A percentile compares a stretch with the other conserved stretches of the same genome.
These are phyloP conservation scores for Phytophthora tubulina DNA, from an alignment of 352 stramenopile genomes.

Conservation along the genomic window DNA sequence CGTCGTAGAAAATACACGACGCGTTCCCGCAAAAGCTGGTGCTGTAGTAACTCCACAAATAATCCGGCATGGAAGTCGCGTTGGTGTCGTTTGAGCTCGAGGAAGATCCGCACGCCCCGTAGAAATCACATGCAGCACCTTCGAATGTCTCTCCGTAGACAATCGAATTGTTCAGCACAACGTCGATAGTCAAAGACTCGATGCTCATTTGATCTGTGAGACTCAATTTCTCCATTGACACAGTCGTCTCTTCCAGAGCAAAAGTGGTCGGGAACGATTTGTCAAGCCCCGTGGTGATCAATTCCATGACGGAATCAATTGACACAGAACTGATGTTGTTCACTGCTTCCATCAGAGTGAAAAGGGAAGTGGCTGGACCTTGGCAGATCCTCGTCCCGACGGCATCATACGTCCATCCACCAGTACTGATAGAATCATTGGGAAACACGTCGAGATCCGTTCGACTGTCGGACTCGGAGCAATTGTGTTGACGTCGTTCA, in stretches of 20 bases:
- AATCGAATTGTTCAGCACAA: constrained; percentile 30
- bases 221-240: constrained; percentile 38
- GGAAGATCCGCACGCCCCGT: constrained; percentile 5
- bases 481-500: constrained; percentile 44
- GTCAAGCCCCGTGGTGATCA: constrained; percentile 37
- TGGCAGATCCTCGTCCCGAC: constrained; percentile 54
- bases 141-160: constrained; percentile 34
- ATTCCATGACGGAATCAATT: constrained; percentile 30
- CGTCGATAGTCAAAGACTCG: constrained; percentile 42
- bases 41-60: constrained; percentile 37
- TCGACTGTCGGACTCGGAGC: constrained; percentile 47
- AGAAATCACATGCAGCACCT: constrained; percentile 19
- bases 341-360: constrained; percentile 41
- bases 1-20: constrained; percentile 51
- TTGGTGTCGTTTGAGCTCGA: constrained; percentile 13
- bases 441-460: constrained; percentile 34
- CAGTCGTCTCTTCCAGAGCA: constrained; percentile 33
- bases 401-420: constrained; percentile 39
- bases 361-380: constrained; percentile 45
- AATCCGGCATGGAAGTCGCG: constrained; percentile 22
- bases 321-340: constrained; percentile 20
- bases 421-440: constrained; percentile 14
- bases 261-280: constrained; percentile 44
- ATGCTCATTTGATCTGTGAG: constrained; percentile 41
- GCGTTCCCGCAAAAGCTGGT: constrained; percentile 44